A percentile compares a stretch with the other conserved stretches of the same genome.
Evolutionary conservation across 148 eudicot genomes (phyloP).

Genomic region (Fallopia convolvulus): DNA sequence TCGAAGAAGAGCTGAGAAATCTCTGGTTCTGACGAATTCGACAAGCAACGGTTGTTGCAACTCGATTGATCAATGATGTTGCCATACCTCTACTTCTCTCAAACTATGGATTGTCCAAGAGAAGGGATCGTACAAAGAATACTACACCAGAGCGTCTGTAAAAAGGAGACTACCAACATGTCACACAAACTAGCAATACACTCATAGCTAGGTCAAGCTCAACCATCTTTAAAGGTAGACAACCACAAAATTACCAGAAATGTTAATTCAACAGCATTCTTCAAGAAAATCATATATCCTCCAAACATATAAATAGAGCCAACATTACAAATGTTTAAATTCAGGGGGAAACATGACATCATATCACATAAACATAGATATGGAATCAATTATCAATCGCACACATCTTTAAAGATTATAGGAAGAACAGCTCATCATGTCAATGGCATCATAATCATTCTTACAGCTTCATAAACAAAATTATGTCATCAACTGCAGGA

Average conservation of each 20-base stretch:
- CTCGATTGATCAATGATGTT: constrained; percentile 41
- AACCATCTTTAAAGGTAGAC: neutral
- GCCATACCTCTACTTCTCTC: constrained; percentile 20
- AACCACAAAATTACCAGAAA: neutral
- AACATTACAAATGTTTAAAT: neutral
- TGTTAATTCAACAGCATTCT: neutral
- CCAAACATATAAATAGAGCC: neutral
- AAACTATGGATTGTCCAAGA: neutral
- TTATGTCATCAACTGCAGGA: neutral
- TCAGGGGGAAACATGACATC: neutral
- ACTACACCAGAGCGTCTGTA: neutral
- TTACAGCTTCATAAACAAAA: neutral
- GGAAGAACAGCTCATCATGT: neutral
- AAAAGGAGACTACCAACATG: neutral
- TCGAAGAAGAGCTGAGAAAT: constrained; percentile 35
- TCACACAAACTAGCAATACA: neutral
- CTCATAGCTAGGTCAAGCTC: neutral
- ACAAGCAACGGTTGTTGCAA: constrained; percentile 31
- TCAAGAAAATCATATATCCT: neutral
- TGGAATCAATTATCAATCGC: neutral
- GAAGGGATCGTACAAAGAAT: neutral
- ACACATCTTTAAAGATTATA: neutral
- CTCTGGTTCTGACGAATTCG: constrained; percentile 51
- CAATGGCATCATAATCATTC: neutral
- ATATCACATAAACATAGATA: neutral